Evolutionary conservation across 768 basidiomycete species (phyloP), one percentile per base, ranked within the genome.

Genomic region (Suillus subaureus): DNA sequence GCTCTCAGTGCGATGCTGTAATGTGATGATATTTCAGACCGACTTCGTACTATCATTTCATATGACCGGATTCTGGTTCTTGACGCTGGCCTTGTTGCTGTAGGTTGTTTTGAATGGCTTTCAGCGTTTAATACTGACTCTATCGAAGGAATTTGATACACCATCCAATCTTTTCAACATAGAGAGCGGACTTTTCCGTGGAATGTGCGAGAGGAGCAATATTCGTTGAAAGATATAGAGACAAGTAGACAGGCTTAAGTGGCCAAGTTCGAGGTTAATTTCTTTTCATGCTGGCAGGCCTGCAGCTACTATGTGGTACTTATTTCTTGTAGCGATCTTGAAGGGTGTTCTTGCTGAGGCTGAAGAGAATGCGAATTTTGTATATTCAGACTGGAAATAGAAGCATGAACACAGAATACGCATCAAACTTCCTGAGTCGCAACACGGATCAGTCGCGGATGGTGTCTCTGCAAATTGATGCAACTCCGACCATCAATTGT

Each of bases 51-150:
- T 1, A 84, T 87, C 68, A 72, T 83, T 62, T 75, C 74, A 28
- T 91, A 91, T 69, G 90, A 94, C 73, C 79, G 86, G 26, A 88
- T 92, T 55, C 78, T 90, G 47, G 90, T 92, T 11, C 82, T 92
- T 69, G 86, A 89, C 65, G 81, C 83, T n/a, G 90, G 90, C 1
- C 77, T 77, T 9, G 85, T 92, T 49, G 81, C 79, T 23, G 85
- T 86, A 49, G 76, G 83, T 35, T 56, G 21, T n/a, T n/a, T n/a
- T n/a, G 15, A 54, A 15, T 21, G 0, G 26, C 1, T 45, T 26
- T 45, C 8, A 26, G 4, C 45, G 1, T 0, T 40, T 40, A 26
- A 26, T 31, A n/a, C 51, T 47, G n/a, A 43, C 52, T 9, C 58
- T 39, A 15, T 64, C 21, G 12, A 69, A 84, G 82, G 87, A 88